Conservation (phyloP, 805 yeast species). For the Starmerella tilneyi region DNA sequence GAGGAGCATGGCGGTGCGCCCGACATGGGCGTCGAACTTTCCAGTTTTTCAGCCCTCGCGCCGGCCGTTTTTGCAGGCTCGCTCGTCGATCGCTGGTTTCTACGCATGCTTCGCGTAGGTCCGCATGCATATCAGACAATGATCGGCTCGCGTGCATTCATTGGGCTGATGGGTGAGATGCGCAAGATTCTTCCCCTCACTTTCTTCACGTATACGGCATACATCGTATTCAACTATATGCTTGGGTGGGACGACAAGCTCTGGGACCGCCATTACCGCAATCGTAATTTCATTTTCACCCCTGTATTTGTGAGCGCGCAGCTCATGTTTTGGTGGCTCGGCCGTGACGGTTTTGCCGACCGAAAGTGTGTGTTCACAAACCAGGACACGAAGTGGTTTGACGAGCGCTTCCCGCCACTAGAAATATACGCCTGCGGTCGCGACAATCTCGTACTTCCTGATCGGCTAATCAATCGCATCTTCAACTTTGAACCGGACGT, state of each 20-base stretch:
- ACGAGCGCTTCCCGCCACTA: conserved; percentile 44
- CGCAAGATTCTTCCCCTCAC: conserved; percentile 42
- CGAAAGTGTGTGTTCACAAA: conserved; percentile 46
- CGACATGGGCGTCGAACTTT: conserved; percentile 44
- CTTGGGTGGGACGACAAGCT: conserved; percentile 77
- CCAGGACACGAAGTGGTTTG: conserved; percentile 36
- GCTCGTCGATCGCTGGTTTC: conserved; percentile 44
- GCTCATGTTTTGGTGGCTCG: conserved; percentile 90
- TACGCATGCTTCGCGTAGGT: conserved; percentile 28
- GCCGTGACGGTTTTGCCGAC: conserved; percentile 41
- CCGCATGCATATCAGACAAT: conserved; percentile 30
- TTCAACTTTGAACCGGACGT: conserved; percentile 40
- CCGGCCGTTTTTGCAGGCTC: conserved; percentile 90
- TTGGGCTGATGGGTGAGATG: conserved; percentile 60
- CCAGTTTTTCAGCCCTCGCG: conserved; percentile 64
- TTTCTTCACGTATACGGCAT: conserved; percentile 56
- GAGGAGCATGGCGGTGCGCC: conserved; percentile 34
- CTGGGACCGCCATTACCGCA: conserved; percentile 61
- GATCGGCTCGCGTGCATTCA: conserved; percentile 70
- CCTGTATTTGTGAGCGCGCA: conserved; percentile 73
- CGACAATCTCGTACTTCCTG: conserved; percentile 73
- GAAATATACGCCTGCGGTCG: conserved; percentile 58
- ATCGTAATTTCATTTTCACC: conserved; percentile 71
- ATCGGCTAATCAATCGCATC: conserved; percentile 54
- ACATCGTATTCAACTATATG: conserved; percentile 73